Conservation (phyloP, 2,329 filamentous ascomycete species). For the Drechslerella dactyloides region DNA sequence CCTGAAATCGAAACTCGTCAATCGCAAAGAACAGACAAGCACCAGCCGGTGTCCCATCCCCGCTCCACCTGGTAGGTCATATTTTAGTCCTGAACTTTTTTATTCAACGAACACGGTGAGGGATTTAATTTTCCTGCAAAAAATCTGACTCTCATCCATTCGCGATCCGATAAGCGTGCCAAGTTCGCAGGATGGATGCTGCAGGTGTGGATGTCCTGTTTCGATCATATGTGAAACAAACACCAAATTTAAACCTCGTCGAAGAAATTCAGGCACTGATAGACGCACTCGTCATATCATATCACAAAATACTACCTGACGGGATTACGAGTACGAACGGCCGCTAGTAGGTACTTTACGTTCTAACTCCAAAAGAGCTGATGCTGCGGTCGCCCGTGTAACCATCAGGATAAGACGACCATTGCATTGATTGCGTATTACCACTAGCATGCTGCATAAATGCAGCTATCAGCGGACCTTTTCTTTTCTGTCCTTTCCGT, state of each 20-base stretch:
- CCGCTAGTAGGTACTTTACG: neutral
- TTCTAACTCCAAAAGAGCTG: neutral
- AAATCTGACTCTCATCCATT: neutral
- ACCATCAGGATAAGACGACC: neutral
- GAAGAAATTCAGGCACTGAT: neutral
- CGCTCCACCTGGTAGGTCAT: neutral
- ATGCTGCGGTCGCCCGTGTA: neutral
- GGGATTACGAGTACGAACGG: neutral
- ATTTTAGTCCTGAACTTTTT: neutral
- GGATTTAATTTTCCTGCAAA: constrained; percentile 1
- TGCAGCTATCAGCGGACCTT: constrained; percentile 1
- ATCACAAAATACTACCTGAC: neutral
- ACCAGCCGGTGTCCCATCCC: neutral
- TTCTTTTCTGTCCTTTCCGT: neutral
- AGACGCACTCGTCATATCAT: neutral
- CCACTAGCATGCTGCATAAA: no score
- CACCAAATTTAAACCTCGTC: neutral
- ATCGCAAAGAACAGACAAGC: neutral
- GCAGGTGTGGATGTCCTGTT: neutral
- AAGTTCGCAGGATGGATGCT: no score
- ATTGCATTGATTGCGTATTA: neutral
- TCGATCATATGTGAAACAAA: constrained; percentile 1
- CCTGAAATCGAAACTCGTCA: constrained; percentile 1
- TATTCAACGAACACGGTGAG: neutral
- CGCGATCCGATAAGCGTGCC: constrained; percentile 8